phyloP scores from a whole-genome alignment of 75 land plant species.

The Pinus taeda region DNA sequence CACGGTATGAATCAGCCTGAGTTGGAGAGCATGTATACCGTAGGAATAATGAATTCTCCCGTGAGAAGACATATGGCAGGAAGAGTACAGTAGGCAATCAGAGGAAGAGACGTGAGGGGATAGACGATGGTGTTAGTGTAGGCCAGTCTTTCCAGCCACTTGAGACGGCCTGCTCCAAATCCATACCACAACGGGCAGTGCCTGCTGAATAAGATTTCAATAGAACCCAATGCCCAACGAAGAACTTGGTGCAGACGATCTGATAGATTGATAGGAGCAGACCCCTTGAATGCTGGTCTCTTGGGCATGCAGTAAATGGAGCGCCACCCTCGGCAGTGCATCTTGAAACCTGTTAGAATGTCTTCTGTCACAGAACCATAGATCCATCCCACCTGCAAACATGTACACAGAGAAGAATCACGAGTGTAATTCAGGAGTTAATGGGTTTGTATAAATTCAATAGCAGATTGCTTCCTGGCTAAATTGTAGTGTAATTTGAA shows the following conservation, averaged over 20 bases:
- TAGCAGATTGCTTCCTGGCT: too few relatives aligned
- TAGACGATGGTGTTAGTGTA: slow-evolving; percentile 76
- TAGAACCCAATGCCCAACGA: slow-evolving; percentile 78
- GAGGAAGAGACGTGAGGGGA: slow-evolving; percentile 73
- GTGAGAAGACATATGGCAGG: slow-evolving; percentile 82
- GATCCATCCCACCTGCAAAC: slow-evolving; percentile 68
- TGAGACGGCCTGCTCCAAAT: slow-evolving; percentile 69
- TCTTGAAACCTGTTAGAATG: slow-evolving; percentile 69
- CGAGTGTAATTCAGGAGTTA: too few relatives aligned
- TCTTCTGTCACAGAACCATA: slow-evolving; percentile 80
- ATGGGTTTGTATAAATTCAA: too few relatives aligned
- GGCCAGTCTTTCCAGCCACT: slow-evolving; percentile 71
- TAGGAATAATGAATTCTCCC: slow-evolving; percentile 79
- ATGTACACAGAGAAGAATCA: background rate
- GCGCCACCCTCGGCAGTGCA: slow-evolving; percentile 77
- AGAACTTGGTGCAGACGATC: slow-evolving; percentile 68
- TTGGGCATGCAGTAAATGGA: slow-evolving; percentile 71
- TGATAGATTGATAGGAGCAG: slow-evolving; percentile 77
- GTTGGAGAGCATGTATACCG: slow-evolving; percentile 27
- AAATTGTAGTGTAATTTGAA: too few relatives aligned
- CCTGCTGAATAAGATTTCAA: slow-evolving; percentile 71
- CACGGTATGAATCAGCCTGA: too few relatives aligned
- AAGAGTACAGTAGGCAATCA: slow-evolving; percentile 64
- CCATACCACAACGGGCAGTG: slow-evolving; percentile 86
- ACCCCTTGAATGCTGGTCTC: slow-evolving; percentile 74